Evolutionary conservation across 805 yeast genomes (phyloP).

Genomic region (Candida tallmaniae): DNA sequence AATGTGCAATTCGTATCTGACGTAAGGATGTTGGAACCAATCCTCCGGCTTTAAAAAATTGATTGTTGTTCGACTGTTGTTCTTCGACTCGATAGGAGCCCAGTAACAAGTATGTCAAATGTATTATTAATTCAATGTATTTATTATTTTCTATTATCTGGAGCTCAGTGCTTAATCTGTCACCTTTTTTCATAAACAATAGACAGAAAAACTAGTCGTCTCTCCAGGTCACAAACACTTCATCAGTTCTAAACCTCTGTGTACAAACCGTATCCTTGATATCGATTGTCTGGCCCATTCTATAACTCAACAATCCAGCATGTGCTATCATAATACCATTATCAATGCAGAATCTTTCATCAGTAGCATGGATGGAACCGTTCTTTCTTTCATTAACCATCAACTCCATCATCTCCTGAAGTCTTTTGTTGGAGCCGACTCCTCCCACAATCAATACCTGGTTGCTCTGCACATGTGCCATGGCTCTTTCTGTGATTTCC

Average conservation of each 20-base stretch:
- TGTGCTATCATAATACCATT: constrained; percentile 99
- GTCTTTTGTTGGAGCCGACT: constrained; percentile 90
- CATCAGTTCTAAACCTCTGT: constrained; percentile 92
- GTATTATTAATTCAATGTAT: constrained; percentile 1
- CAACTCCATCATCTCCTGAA: constrained; percentile 94
- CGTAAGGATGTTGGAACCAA: constrained; percentile 6
- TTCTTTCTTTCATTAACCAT: constrained; percentile 83
- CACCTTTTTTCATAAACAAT: not conserved
- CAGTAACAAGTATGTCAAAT: constrained; percentile 5
- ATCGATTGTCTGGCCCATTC: constrained; percentile 68
- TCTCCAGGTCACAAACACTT: constrained; percentile 87
- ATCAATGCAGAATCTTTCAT: constrained; percentile 94
- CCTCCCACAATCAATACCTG: constrained; percentile 97
- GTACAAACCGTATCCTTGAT: constrained; percentile 78
- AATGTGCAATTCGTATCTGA: constrained; percentile 33
- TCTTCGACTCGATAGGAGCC: constrained; percentile 2
- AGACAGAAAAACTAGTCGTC: constrained; percentile 37
- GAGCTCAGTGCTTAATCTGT: not conserved
- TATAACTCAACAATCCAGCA: constrained; percentile 82
- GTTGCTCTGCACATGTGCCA: constrained; percentile 90
- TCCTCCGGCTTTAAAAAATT: constrained; percentile 6
- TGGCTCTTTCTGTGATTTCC: constrained; percentile 95
- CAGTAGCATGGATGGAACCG: constrained; percentile 91
- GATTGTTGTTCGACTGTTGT: constrained; percentile 8
- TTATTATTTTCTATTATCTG: too few relatives aligned